Percentiles rank a stretch among this genome's conserved stretches.
These are phyloP conservation scores for Sclerotinia sclerotiorum DNA, from an alignment of 2,329 filamentous ascomycete genomes.

Conservation along the genomic window DNA sequence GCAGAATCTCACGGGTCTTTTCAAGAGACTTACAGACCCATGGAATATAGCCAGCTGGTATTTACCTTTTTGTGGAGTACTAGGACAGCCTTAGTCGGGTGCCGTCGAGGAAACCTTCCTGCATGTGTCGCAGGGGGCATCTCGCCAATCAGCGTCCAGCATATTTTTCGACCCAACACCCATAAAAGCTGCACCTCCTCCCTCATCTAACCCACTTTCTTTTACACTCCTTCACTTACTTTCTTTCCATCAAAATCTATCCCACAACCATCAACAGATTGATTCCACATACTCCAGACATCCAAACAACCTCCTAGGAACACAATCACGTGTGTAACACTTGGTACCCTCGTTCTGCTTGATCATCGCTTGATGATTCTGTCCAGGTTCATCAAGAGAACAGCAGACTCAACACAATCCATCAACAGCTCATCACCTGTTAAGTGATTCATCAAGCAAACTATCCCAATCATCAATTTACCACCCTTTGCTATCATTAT, in stretches of 20 bases:
- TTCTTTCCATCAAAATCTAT: constrained; percentile 26
- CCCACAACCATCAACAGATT: constrained; percentile 31
- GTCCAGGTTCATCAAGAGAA: constrained; percentile 29
- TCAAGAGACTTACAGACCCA: background rate
- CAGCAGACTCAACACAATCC: constrained; percentile 29
- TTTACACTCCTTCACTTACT: constrained; percentile 33
- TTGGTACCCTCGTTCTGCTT: constrained; percentile 39
- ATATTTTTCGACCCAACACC: constrained; percentile 23
- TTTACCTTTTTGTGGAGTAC: constrained; percentile 19
- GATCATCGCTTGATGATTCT: constrained; percentile 33
- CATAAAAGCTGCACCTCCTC: constrained; percentile 37
- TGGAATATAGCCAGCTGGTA: background rate
- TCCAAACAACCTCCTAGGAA: constrained; percentile 29
- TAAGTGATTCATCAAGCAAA: constrained; percentile 31
- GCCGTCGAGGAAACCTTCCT: constrained; percentile 21
- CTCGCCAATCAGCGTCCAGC: constrained; percentile 23
- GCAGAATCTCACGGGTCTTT: background rate
- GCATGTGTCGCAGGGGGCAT: constrained; percentile 19
- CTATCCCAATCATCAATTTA: constrained; percentile 20
- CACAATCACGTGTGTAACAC: constrained; percentile 35
- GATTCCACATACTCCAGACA: constrained; percentile 32
- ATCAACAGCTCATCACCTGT: constrained; percentile 31
- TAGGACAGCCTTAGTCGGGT: constrained; percentile 30
- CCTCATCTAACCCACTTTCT: constrained; percentile 36
- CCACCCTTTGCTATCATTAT: constrained; percentile 2